phyloP scores from a whole-genome alignment of 2,329 filamentous ascomycete species.

The Curvularia lunata region DNA sequence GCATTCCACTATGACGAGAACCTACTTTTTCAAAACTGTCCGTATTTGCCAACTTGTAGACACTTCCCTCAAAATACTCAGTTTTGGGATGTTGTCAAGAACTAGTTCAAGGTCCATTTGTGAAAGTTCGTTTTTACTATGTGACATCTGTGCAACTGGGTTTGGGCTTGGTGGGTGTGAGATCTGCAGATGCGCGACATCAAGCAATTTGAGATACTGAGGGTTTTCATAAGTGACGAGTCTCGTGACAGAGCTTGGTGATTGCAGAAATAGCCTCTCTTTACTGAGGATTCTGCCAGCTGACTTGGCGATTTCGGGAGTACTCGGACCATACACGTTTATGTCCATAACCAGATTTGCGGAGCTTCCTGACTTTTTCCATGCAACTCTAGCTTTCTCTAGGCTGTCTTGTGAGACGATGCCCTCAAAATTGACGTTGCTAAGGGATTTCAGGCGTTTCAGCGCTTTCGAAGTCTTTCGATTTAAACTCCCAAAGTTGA shows the following conservation, averaged over 20 bases:
- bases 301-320: neutral
- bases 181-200: slow-evolving; percentile 2
- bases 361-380: neutral
- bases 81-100: slow-evolving; percentile 5
- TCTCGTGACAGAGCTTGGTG: neutral
- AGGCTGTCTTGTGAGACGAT: neutral
- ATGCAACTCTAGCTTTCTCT: neutral
- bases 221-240: slow-evolving; percentile 13
- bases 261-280: slow-evolving; percentile 9
- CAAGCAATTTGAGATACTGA: slow-evolving; percentile 15
- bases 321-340: neutral
- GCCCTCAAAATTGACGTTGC: neutral
- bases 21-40: slow-evolving; percentile 2
- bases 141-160: neutral
- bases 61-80: slow-evolving; percentile 3
- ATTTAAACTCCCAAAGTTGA: neutral
- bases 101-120: slow-evolving; percentile 6
- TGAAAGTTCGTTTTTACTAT: slow-evolving; percentile 3
- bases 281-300: neutral
- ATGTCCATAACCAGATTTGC: neutral
- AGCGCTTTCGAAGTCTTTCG: neutral
- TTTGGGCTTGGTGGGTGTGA: neutral
- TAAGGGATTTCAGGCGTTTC: neutral
- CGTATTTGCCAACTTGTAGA: slow-evolving; percentile 5
- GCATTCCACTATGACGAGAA: neutral